Conservation (phyloP, 108 stramenopile genomes). For the Cylindrotheca closterium region DNA sequence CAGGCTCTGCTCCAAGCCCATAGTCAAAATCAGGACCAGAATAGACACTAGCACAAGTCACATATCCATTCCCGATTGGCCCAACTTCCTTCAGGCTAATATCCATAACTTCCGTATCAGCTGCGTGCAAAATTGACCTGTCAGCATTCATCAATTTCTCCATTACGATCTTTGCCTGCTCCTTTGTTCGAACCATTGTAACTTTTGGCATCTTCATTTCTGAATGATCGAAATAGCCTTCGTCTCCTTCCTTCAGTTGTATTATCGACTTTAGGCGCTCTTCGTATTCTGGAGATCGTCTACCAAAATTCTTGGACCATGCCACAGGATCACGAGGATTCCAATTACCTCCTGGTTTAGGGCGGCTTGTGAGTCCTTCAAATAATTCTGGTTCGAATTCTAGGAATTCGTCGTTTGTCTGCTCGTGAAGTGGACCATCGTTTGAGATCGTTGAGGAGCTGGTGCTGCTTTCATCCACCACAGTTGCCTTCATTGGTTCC, state of each 20-base stretch:
- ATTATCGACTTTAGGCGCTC: conserved; percentile 32
- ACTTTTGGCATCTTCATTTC: conserved; percentile 32
- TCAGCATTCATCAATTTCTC: conserved; percentile 41
- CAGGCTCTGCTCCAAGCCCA: conserved; percentile 78
- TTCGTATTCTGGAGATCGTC: conserved; percentile 45
- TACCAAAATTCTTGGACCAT: conserved; percentile 73
- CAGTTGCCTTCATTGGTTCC: not conserved
- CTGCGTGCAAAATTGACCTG: conserved; percentile 73
- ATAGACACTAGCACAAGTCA: conserved; percentile 94
- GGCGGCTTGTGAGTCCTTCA: conserved; percentile 32
- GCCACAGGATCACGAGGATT: conserved; percentile 51
- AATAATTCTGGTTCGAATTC: conserved; percentile 11
- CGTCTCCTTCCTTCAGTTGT: conserved; percentile 60
- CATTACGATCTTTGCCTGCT: conserved; percentile 70
- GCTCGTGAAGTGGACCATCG: not conserved
- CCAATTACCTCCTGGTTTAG: conserved; percentile 62
- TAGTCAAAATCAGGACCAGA: conserved; percentile 91
- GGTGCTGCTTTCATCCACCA: not conserved
- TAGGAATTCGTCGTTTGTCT: too few species aligned
- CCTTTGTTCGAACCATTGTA: conserved; percentile 70
- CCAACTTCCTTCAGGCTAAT: conserved; percentile 85
- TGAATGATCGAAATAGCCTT: conserved; percentile 61
- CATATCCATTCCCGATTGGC: conserved; percentile 95
- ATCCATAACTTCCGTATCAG: conserved; percentile 98
- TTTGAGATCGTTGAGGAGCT: not conserved